Conservation (phyloP, 345 rosid species). For the Eutrema japonicum region DNA sequence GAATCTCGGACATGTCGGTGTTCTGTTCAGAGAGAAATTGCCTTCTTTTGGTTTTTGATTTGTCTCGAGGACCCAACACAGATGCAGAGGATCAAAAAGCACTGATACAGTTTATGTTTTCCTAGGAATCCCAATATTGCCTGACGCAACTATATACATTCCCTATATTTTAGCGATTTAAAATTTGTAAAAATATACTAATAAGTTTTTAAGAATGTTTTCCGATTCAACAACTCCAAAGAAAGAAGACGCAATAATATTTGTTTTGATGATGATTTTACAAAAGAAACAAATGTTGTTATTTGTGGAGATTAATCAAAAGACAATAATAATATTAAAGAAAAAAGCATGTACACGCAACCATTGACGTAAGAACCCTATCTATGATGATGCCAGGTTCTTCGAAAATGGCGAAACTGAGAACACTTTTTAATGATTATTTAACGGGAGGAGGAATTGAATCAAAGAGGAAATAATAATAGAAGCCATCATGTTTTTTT, state of each 20-base stretch:
- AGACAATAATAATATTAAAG: not conserved
- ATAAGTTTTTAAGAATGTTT: not conserved
- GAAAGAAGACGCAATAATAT: not conserved
- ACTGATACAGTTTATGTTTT: slow-evolving; percentile 13
- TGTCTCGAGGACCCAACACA: slow-evolving; percentile 26
- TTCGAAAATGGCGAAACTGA: slow-evolving; percentile 34
- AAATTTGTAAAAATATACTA: too few species aligned
- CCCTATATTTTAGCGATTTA: not conserved
- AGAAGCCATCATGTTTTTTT: not conserved
- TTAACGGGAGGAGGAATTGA: slow-evolving; percentile 27
- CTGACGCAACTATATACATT: slow-evolving; percentile 32
- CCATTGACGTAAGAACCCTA: slow-evolving; percentile 30
- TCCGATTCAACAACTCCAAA: slow-evolving; percentile 14
- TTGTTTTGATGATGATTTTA: not conserved
- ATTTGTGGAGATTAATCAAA: slow-evolving; percentile 10
- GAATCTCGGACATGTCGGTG: slow-evolving; percentile 57
- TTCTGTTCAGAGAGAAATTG: slow-evolving; percentile 8
- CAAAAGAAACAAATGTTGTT: not conserved
- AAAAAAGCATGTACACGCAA: slow-evolving; percentile 33
- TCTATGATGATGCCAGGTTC: slow-evolving; percentile 14
- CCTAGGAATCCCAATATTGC: slow-evolving; percentile 20
- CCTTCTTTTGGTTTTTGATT: not conserved
- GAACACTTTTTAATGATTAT: slow-evolving; percentile 33
- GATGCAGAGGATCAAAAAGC: slow-evolving; percentile 11
- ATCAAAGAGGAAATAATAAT: not conserved